Evolutionary conservation across 805 yeast genomes (phyloP).

Genomic region (Yarrowia sp.): DNA sequence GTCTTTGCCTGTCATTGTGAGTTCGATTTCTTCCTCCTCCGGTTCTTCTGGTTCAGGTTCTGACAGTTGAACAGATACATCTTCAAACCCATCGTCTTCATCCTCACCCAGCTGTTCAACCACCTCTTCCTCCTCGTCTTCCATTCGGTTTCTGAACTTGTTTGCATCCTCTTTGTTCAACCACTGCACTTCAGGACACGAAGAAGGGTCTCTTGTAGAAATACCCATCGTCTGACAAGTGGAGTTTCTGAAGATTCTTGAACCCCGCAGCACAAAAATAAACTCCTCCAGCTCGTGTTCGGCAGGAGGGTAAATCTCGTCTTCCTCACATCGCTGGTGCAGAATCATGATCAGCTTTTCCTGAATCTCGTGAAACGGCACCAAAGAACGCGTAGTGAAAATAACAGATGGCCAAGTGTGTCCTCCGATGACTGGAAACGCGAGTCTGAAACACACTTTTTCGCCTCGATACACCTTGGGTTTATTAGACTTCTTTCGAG

Average conservation of each 20-base stretch:
- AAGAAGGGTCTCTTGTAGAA: neutral
- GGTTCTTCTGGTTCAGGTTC: neutral
- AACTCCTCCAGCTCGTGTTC: neutral
- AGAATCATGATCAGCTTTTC: neutral
- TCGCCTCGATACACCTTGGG: neutral
- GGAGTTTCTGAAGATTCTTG: neutral
- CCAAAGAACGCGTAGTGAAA: neutral
- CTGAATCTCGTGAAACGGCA: conserved; percentile 3
- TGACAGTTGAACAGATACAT: neutral
- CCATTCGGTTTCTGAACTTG: neutral
- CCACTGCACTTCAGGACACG: conserved; percentile 4
- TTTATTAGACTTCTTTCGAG: neutral
- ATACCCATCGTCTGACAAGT: neutral
- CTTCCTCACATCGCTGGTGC: neutral
- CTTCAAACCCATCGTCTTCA: neutral
- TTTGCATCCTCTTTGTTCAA: neutral
- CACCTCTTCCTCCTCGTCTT: neutral
- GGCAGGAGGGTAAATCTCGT: neutral
- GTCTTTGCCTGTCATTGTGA: conserved; percentile 4
- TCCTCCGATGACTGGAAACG: neutral
- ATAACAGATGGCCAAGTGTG: neutral
- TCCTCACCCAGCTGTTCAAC: neutral
- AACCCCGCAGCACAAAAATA: neutral
- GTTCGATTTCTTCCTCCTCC: neutral
- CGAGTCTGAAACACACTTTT: neutral